Percentiles rank a stretch among this genome's conserved stretches.
Evolutionary conservation across 1,139 yeast species (phyloP).

Genomic region (Groenewaldozyma auringiensis): DNA sequence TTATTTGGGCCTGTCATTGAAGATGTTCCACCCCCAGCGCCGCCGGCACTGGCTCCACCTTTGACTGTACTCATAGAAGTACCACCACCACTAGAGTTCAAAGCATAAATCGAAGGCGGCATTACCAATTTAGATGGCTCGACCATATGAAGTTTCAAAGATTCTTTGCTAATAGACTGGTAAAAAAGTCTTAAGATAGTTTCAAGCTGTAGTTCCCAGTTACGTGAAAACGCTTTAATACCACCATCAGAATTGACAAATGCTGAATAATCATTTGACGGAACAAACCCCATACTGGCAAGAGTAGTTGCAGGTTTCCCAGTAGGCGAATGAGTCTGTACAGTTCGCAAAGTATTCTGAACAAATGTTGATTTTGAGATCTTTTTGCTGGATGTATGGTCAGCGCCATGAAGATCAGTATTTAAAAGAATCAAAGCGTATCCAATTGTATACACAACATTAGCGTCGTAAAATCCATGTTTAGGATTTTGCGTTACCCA

Average conservation of each 20-base stretch:
- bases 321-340: slow-evolving; percentile 13
- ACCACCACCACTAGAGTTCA: neutral
- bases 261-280: slow-evolving; percentile 15
- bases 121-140: slow-evolving; percentile 10
- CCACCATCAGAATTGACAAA: slow-evolving; percentile 19
- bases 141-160: slow-evolving; percentile 22
- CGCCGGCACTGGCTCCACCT: neutral
- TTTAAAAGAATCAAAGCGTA: slow-evolving; percentile 67
- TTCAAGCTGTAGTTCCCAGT: slow-evolving; percentile 26
- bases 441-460: slow-evolving; percentile 62
- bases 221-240: slow-evolving; percentile 18
- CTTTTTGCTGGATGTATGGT: slow-evolving; percentile 29
- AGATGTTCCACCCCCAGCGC: slow-evolving; percentile 3
- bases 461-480: slow-evolving; percentile 46
- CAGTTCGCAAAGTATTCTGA: slow-evolving; percentile 25
- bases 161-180: slow-evolving; percentile 24
- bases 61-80: slow-evolving; percentile 2
- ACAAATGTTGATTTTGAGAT: slow-evolving; percentile 29
- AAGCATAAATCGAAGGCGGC: neutral
- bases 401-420: slow-evolving; percentile 33
- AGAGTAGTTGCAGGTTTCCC: neutral
- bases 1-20: slow-evolving; percentile 5
- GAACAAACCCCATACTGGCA: neutral
- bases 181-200: slow-evolving; percentile 23
- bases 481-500: slow-evolving; percentile 48